These are phyloP conservation scores for Talaromyces piceae DNA, from an alignment of 2,329 filamentous ascomycete genomes.

Conservation along the genomic window DNA sequence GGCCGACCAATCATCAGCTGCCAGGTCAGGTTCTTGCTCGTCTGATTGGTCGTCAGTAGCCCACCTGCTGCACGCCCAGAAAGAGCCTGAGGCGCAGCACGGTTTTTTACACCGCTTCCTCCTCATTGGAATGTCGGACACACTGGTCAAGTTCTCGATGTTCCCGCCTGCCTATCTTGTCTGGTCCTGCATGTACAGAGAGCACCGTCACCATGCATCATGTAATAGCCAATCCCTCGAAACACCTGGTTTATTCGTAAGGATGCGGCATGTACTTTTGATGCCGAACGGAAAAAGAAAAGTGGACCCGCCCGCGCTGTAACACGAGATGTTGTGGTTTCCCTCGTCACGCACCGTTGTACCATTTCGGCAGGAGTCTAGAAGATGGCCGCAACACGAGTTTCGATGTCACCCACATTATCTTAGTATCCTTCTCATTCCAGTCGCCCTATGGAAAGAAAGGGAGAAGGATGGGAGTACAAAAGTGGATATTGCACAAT, in stretches of 20 bases:
- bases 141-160: neutral
- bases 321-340: neutral
- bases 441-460: no score
- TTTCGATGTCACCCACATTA: neutral
- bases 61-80: neutral
- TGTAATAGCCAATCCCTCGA: no score
- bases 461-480: no score
- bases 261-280: neutral
- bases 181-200: no score
- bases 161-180: neutral
- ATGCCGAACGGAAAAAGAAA: neutral
- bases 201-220: no score
- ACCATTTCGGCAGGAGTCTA: neutral
- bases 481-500: no score
- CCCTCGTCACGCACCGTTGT: neutral
- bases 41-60: neutral
- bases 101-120: conserved; percentile 1
- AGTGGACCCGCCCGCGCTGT: neutral
- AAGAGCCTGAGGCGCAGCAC: neutral
- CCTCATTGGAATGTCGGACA: neutral
- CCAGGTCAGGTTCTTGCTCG: accelerated
- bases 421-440: neutral
- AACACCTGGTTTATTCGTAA: no score
- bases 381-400: neutral
- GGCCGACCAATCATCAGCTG: neutral